phyloP scores from a whole-genome alignment of 345 rosid genomes.

The Passiflora organensis region DNA sequence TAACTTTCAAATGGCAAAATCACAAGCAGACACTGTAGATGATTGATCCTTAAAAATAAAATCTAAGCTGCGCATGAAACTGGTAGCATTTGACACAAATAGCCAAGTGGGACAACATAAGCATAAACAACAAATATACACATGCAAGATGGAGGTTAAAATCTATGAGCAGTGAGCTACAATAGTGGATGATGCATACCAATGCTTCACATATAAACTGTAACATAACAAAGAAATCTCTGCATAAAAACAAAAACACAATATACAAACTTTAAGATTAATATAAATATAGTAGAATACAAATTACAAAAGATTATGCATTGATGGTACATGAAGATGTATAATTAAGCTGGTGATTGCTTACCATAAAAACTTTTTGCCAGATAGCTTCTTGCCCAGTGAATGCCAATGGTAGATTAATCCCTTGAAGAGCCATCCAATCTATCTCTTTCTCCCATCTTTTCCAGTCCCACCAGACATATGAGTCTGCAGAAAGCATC shows the following conservation, averaged over 20 bases:
- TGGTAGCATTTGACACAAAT: neutral
- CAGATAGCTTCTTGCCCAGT: slow-evolving; percentile 92
- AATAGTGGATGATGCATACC: neutral
- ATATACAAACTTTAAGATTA: neutral
- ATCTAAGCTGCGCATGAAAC: neutral
- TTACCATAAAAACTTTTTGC: slow-evolving; percentile 89
- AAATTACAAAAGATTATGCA: neutral
- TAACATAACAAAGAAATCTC: neutral
- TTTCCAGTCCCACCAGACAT: slow-evolving; percentile 93
- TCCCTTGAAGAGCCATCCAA: slow-evolving; percentile 98
- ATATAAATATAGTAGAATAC: neutral
- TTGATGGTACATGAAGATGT: neutral
- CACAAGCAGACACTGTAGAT: too few species aligned
- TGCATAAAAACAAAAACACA: neutral
- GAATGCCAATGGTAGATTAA: slow-evolving; percentile 93
- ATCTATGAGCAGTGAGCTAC: too few species aligned
- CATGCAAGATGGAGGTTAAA: neutral
- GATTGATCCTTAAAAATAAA: neutral
- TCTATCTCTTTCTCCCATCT: slow-evolving; percentile 97
- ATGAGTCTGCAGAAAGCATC: slow-evolving; percentile 56
- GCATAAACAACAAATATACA: too few species aligned
- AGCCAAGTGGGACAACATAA: too few species aligned
- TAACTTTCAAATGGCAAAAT: too few species aligned
- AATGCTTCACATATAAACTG: neutral
- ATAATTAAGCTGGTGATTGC: neutral